These are phyloP conservation scores for Pistacia vera DNA, from an alignment of 345 rosid genomes.

Conservation along the genomic window DNA sequence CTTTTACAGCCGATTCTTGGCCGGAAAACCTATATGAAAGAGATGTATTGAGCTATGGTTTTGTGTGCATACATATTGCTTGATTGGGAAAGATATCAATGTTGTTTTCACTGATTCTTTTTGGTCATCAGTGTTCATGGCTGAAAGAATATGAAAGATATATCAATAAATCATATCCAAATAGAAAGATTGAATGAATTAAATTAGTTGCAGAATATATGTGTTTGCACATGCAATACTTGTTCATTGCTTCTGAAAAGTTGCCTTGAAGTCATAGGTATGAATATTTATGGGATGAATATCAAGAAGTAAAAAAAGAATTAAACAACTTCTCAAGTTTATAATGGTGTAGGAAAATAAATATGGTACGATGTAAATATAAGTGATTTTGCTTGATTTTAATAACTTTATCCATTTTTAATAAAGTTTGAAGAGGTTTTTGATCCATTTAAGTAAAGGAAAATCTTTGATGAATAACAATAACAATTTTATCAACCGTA, in stretches of 20 bases:
- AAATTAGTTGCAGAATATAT: neutral
- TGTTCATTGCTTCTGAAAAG: neutral
- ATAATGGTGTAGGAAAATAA: too few species aligned
- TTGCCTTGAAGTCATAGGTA: neutral
- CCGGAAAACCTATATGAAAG: conserved; percentile 48
- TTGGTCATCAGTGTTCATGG: neutral
- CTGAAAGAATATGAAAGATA: neutral
- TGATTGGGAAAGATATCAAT: neutral
- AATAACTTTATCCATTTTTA: too few species aligned
- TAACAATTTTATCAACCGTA: too few species aligned
- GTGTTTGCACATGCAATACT: neutral
- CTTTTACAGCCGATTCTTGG: conserved; percentile 76
- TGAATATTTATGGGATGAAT: too few species aligned
- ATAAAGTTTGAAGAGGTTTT: too few species aligned
- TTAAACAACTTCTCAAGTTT: too few species aligned
- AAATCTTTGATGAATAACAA: too few species aligned
- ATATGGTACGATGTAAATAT: too few species aligned
- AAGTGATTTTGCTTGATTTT: too few species aligned
- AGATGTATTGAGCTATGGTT: neutral
- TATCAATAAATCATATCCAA: neutral
- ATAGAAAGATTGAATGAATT: neutral
- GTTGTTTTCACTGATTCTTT: neutral
- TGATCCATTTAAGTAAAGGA: too few species aligned
- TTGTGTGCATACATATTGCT: neutral
- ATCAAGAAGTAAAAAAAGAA: too few species aligned